Conservation (phyloP, 2,329 filamentous ascomycete species). For the Tolypocladium amazonense region DNA sequence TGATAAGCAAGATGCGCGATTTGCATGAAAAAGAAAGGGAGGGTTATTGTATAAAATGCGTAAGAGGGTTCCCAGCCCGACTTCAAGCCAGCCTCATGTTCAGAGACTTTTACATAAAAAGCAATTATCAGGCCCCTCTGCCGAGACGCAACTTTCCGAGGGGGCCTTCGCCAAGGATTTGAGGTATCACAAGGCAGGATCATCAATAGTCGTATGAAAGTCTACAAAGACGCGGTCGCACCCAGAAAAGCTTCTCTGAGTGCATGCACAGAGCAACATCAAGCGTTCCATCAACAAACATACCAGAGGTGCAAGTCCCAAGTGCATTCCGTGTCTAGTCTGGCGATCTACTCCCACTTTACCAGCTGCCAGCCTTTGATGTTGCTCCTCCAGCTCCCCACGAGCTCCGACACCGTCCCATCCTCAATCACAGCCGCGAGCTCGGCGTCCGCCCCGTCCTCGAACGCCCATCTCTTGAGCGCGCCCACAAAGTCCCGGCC, state of each 20-base stretch:
- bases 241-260: neutral
- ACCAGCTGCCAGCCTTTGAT: slow-evolving; percentile 23
- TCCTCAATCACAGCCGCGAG: slow-evolving; percentile 14
- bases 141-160: too few relatives aligned
- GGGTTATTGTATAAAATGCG: too few relatives aligned
- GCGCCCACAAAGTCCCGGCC: slow-evolving; percentile 14
- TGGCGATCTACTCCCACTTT: slow-evolving; percentile 16
- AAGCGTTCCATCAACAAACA: neutral
- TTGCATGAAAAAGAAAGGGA: too few relatives aligned
- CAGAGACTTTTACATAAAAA: too few relatives aligned
- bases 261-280: neutral
- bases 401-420: slow-evolving; percentile 13
- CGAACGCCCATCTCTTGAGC: slow-evolving; percentile 18
- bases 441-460: slow-evolving; percentile 6
- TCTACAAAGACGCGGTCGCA: neutral
- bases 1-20: too few relatives aligned
- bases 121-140: too few relatives aligned
- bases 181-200: too few relatives aligned
- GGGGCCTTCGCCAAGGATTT: too few relatives aligned
- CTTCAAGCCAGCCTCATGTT: too few relatives aligned
- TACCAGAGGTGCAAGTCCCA: neutral
- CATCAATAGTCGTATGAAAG: neutral
- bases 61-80: too few relatives aligned
- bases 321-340: neutral
- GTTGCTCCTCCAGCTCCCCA: slow-evolving; percentile 23